Evolutionary conservation across 192 early-diverging fungal genomes (phyloP).

Genomic region (Gonapodya sp.): DNA sequence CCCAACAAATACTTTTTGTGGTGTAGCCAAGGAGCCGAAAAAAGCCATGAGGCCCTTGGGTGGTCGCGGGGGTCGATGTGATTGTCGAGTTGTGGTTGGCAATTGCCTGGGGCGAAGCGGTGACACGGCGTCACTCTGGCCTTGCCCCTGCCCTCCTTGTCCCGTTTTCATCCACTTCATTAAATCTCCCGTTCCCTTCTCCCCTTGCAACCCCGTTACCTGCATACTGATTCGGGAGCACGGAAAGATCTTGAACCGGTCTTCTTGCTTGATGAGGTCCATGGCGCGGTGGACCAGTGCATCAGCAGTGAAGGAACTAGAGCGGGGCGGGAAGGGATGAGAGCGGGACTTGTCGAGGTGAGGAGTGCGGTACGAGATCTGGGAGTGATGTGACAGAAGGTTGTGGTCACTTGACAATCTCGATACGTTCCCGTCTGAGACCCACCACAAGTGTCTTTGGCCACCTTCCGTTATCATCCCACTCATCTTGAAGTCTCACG

Average conservation of each 20-base stretch:
- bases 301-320: neutral
- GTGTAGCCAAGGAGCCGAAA: neutral
- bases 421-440: neutral
- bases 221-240: neutral
- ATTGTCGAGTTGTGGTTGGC: neutral
- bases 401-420: neutral
- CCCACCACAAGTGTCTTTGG: neutral
- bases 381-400: neutral
- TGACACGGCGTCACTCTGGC: neutral
- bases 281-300: neutral
- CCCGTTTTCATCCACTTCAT: neutral
- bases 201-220: neutral
- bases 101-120: too few relatives aligned
- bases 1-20: too few relatives aligned
- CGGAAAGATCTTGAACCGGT: neutral
- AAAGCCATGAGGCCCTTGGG: neutral
- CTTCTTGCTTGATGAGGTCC: neutral
- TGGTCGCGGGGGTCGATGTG: neutral
- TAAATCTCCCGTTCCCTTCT: neutral
- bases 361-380: neutral
- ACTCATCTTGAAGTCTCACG: neutral
- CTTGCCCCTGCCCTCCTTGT: neutral
- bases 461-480: neutral
- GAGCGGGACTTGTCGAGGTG: constrained; percentile 6
- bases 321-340: constrained; percentile 3